Conservation (phyloP, 78 protist species). For the Dictyostelium discoideum region DNA sequence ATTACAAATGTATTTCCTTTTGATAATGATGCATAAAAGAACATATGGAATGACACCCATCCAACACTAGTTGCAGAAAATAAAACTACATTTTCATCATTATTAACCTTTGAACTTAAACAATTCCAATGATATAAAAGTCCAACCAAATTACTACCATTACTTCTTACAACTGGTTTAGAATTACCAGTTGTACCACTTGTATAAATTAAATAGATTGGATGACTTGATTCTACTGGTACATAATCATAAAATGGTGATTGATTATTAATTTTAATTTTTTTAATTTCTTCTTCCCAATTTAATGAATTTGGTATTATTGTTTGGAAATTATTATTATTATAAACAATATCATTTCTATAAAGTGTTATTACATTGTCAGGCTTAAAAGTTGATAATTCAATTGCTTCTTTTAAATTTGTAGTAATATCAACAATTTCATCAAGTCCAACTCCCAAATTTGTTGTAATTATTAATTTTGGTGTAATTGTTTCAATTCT, state of each 20-base stretch:
- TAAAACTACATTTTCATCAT: constrained; percentile 33
- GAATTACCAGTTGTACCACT: constrained; percentile 55
- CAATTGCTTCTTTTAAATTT: neutral
- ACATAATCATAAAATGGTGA: neutral
- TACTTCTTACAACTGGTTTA: constrained; percentile 48
- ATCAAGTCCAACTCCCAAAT: neutral
- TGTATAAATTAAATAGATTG: neutral
- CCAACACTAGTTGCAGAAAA: constrained; percentile 73
- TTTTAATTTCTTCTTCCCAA: neutral
- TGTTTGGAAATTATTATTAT: neutral
- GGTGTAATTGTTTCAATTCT: neutral
- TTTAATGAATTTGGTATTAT: neutral
- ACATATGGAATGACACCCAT: constrained; percentile 74
- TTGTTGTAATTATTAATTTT: neutral
- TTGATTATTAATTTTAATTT: neutral
- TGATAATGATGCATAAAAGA: neutral
- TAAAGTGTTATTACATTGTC: neutral
- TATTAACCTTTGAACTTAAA: neutral
- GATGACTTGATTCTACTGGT: constrained; percentile 19
- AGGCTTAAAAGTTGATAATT: constrained; percentile 17
- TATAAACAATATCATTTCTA: neutral
- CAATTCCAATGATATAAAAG: neutral
- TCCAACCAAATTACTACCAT: constrained; percentile 52
- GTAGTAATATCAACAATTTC: neutral
- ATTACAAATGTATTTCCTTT: constrained; percentile 60